A percentile compares a stretch with the other conserved stretches of the same genome.
phyloP scores from a whole-genome alignment of 1,284 basidiomycete species.

The Neolentinus lepideus region DNA sequence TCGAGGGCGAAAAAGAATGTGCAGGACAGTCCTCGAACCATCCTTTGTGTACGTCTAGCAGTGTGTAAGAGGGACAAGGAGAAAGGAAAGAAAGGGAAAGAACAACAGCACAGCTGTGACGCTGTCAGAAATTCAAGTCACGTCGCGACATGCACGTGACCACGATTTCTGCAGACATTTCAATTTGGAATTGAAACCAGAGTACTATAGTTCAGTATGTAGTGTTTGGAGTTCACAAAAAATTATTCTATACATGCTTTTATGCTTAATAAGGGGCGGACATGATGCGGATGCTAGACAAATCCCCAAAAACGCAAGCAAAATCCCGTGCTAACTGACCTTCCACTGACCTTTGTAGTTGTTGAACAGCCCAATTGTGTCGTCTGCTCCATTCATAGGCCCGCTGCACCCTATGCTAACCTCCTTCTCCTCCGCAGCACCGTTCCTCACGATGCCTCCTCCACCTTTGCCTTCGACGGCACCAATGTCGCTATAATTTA shows the following conservation, averaged over 20 bases:
- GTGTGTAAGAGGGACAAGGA: background rate
- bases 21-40: background rate
- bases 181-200: too few relatives aligned
- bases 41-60: background rate
- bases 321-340: background rate
- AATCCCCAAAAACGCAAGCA: too few relatives aligned
- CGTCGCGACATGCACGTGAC: background rate
- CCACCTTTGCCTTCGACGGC: slow-evolving; percentile 32
- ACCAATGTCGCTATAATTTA: slow-evolving; percentile 23
- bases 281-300: too few relatives aligned
- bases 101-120: background rate
- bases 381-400: slow-evolving; percentile 53
- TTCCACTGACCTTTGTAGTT: slow-evolving; percentile 1
- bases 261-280: background rate
- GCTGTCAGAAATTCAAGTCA: background rate
- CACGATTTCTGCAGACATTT: too few relatives aligned
- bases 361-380: slow-evolving; percentile 75
- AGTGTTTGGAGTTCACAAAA: background rate
- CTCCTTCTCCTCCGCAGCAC: slow-evolving; percentile 17
- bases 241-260: background rate
- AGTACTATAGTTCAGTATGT: too few relatives aligned
- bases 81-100: background rate
- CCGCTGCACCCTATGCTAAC: slow-evolving; percentile 25
- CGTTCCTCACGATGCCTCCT: slow-evolving; percentile 16
- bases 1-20: slow-evolving; percentile 5